A percentile compares a stretch with the other conserved stretches of the same genome.
These are phyloP conservation scores for Paspalum vaginatum DNA, from an alignment of 176 grass and related monocot species.

Conservation along the genomic window DNA sequence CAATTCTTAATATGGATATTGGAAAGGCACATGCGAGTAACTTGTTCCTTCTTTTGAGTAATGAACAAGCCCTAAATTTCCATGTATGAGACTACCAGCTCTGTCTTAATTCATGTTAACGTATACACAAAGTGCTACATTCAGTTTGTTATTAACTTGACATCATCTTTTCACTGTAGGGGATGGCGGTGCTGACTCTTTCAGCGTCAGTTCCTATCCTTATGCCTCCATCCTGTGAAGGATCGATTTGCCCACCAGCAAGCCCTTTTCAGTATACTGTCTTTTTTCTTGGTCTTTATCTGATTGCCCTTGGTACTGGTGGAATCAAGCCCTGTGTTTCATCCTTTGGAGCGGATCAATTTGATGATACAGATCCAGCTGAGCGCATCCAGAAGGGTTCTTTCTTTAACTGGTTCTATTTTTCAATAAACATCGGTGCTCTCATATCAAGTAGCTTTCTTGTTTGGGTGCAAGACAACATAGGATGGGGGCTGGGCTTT, in stretches of 20 bases:
- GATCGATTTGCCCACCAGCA: conserved; percentile 65
- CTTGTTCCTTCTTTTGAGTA: background rate
- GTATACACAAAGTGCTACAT: conserved; percentile 8
- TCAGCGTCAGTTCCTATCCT: conserved; percentile 75
- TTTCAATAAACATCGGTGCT: conserved; percentile 89
- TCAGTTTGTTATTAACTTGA: conserved; percentile 28
- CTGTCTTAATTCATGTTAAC: conserved; percentile 2
- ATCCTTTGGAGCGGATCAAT: conserved; percentile 89
- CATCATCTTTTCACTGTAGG: conserved; percentile 52
- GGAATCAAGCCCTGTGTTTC: conserved; percentile 93
- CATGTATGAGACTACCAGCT: background rate
- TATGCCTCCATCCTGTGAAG: conserved; percentile 73
- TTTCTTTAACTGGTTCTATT: conserved; percentile 98
- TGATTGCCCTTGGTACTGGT: conserved; percentile 85
- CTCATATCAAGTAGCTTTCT: conserved; percentile 91
- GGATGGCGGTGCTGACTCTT: conserved; percentile 75
- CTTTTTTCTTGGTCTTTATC: conserved; percentile 84
- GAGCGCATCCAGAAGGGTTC: conserved; percentile 81
- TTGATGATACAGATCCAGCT: conserved; percentile 81
- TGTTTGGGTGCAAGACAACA: conserved; percentile 95
- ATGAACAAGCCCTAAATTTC: background rate
- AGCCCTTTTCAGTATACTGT: conserved; percentile 71
- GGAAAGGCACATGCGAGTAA: background rate
- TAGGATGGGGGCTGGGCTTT: conserved; percentile 84
- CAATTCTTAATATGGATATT: background rate